Percentiles rank a stretch among this genome's conserved stretches.
phyloP scores from a whole-genome alignment of 768 basidiomycete species.

The Trametes cubensis region DNA sequence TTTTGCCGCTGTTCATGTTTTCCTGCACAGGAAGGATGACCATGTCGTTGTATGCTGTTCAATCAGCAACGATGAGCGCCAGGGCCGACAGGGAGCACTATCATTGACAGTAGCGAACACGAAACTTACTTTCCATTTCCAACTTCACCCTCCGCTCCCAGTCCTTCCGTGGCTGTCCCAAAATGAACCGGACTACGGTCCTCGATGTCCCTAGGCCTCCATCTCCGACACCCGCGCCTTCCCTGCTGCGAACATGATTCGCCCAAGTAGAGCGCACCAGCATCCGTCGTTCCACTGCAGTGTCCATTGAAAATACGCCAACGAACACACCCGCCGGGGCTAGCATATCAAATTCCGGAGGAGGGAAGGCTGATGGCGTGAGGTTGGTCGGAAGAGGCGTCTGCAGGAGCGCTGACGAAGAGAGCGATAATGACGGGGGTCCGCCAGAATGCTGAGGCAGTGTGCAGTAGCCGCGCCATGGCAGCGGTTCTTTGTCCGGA shows the following conservation, averaged over 20 bases:
- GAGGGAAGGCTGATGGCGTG: slow-evolving; percentile 62
- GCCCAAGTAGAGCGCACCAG: slow-evolving; percentile 89
- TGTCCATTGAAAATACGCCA: slow-evolving; percentile 90
- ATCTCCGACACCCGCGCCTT: slow-evolving; percentile 72
- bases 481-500: slow-evolving; percentile 92
- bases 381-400: slow-evolving; percentile 39
- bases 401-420: slow-evolving; percentile 44
- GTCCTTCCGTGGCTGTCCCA: slow-evolving; percentile 80
- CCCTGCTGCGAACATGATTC: slow-evolving; percentile 75
- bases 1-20: slow-evolving; percentile 97
- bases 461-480: slow-evolving; percentile 93
- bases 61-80: not conserved
- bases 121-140: slow-evolving; percentile 85
- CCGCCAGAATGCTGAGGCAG: slow-evolving; percentile 55
- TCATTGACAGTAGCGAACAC: too few relatives aligned
- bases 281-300: slow-evolving; percentile 81
- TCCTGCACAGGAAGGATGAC: slow-evolving; percentile 81
- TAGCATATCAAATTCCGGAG: slow-evolving; percentile 67
- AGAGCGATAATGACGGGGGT: slow-evolving; percentile 44
- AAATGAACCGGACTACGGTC: slow-evolving; percentile 84
- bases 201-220: slow-evolving; percentile 76
- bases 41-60: slow-evolving; percentile 80
- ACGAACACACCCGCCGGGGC: slow-evolving; percentile 86
- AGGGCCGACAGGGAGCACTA: too few relatives aligned
- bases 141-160: slow-evolving; percentile 80